These are phyloP conservation scores for Pulveroboletus sp. DNA, from an alignment of 768 basidiomycete genomes.

Conservation along the genomic window DNA sequence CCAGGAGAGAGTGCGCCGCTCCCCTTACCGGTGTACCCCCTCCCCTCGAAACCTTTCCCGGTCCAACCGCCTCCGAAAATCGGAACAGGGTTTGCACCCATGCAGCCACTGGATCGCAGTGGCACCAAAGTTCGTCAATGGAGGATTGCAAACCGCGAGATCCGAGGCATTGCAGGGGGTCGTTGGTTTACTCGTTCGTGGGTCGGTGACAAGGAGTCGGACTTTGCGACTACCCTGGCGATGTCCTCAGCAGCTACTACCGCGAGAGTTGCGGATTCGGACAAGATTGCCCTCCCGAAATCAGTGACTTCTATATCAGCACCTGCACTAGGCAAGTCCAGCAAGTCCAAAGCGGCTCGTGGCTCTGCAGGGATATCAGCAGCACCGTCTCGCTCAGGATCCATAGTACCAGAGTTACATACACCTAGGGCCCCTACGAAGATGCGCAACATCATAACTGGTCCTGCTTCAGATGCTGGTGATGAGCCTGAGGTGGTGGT, in stretches of 20 bases:
- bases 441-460: slow-evolving; percentile 58
- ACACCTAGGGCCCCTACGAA: slow-evolving; percentile 53
- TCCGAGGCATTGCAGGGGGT: slow-evolving; percentile 78
- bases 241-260: slow-evolving; percentile 23
- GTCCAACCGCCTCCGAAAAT: slow-evolving; percentile 78
- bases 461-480: slow-evolving; percentile 47
- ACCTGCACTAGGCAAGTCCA: slow-evolving; percentile 37
- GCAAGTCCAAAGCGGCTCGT: slow-evolving; percentile 37
- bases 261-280: slow-evolving; percentile 26
- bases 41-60: slow-evolving; percentile 79
- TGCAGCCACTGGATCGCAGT: slow-evolving; percentile 61
- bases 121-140: slow-evolving; percentile 62
- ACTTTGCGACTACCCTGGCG: slow-evolving; percentile 43
- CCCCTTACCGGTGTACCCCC: slow-evolving; percentile 61
- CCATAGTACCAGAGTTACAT: slow-evolving; percentile 43
- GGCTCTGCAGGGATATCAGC: slow-evolving; percentile 42
- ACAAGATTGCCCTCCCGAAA: slow-evolving; percentile 32
- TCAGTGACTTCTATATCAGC: slow-evolving; percentile 45
- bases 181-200: slow-evolving; percentile 77
- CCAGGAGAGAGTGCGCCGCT: slow-evolving; percentile 48
- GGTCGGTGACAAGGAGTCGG: slow-evolving; percentile 81
- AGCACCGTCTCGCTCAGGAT: slow-evolving; percentile 55
- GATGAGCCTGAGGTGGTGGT: slow-evolving; percentile 40
- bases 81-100: slow-evolving; percentile 64
- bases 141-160: slow-evolving; percentile 70